Base-by-base conservation (phyloP, 2,329 filamentous ascomycete genomes). In the Fusarium secorum region DNA sequence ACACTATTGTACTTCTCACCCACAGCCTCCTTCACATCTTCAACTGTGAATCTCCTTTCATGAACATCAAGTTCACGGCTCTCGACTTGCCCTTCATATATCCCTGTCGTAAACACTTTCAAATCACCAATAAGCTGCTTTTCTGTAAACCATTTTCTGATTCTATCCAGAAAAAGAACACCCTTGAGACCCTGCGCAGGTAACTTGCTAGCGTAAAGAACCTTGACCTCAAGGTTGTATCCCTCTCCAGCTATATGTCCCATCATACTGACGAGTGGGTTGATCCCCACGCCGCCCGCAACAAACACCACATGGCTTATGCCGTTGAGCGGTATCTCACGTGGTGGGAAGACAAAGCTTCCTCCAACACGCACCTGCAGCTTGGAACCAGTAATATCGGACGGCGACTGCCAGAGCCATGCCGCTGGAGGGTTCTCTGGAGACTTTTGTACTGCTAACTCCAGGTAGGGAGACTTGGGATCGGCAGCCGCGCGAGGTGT, bases 281-380 rank as follows among this genome's bases (percentile, higher is more conserved):
- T 97, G 61, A 97, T 90, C 1, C 94, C 93, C 26, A 97, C 90
- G 3, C 93, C 94, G 2, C 93, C 93, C 0, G 93, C 93, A 18
- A 97, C 85, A 68, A 97, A 90, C 7, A 97, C 87, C 9, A 91
- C 85, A 58, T 87, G 45, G 85, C 83, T 44, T 91, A 83, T 51
- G 17, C 54, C 46, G 8, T 79, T 66, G 51, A 85, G 80, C 11
- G 46, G 9, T 36, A 86, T 24, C 84, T 67, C 24, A 80, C 79
- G 17, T 0, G 92, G 93, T 0, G 94, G 94, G 84, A 90, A 97
- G 7, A 91, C 86, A 75, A 97, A 97, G 72, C 89, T 90, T 0
- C 94, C 94, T 2, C 94, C 94, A 3, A 96, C 88, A 33, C 93
- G 87, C 33, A 97, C 89, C 2, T 81, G 81, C 18, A 97, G 80